Conservation (phyloP, 495 filamentous ascomycete species). For the Parathielavia appendiculata region DNA sequence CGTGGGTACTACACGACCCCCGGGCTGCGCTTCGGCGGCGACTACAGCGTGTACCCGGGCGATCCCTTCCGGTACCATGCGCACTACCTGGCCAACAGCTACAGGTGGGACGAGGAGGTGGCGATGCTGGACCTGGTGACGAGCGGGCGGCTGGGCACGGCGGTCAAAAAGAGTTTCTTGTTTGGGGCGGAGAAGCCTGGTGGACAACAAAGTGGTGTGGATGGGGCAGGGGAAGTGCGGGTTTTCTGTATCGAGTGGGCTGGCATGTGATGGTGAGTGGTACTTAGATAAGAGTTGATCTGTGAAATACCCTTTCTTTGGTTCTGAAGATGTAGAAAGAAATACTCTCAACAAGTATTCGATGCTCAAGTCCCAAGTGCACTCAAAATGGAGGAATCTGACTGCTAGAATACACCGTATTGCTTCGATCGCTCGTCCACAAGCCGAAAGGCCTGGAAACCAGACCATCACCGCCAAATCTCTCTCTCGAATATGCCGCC, state of each 20-base stretch:
- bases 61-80: slow-evolving; percentile 92
- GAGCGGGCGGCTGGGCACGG: slow-evolving; percentile 82
- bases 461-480: not conserved
- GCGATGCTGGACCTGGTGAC: slow-evolving; percentile 76
- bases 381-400: no score
- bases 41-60: slow-evolving; percentile 91
- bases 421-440: not conserved
- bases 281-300: not conserved
- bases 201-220: not conserved
- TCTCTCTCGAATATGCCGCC: not conserved
- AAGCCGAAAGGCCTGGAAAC: not conserved
- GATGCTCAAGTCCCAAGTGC: no score
- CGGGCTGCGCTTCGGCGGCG: slow-evolving; percentile 88
- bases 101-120: slow-evolving; percentile 82
- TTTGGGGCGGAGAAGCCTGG: slow-evolving; percentile 56
- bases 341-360: no score
- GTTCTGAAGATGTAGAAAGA: no score
- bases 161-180: slow-evolving; percentile 92
- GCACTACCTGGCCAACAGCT: slow-evolving; percentile 75
- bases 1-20: slow-evolving; percentile 82
- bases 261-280: slow-evolving; percentile 25
- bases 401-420: no score
- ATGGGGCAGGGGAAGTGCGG: slow-evolving; percentile 20
- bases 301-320: slow-evolving; percentile 4
- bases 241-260: slow-evolving; percentile 38